Evolutionary conservation across 192 early-diverging fungal genomes (phyloP), one percentile per base, ranked within the genome.

Genomic region (Umbelopsis ramanniana): DNA sequence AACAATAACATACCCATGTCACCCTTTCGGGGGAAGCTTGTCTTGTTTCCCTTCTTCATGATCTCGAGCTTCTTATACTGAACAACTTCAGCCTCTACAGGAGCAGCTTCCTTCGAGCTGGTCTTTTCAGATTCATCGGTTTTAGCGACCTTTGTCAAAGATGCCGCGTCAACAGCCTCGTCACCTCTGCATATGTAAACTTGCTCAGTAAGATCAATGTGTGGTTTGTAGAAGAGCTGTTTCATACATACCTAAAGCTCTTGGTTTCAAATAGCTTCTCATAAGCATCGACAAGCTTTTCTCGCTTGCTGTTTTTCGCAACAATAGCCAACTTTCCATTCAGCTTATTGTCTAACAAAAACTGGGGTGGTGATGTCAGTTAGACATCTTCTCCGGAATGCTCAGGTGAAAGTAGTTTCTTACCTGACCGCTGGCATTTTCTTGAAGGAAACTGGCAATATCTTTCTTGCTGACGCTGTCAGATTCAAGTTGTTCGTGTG

Each of bases 381-480:
- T 37, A 5, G 33, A 14, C 57, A 26, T 11, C 29, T 6, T 12
- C 17, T 19, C 33, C 11, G 14, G 15, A 19, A 37, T 37, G 19
- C 10, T 11, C 29, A 29, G 37, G 23, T 53, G 50, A 11, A 22
- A 43, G 24, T 8, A 23, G 43, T 15, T 22, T 57, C 68, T 77
- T 76, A 74, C 79, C 23, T 80, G 77, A 71, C 83, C 89, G 52
- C 74, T 87, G 53, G 85, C 91, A 60, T 76, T 83, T 24, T 86
- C 85, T 43, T 92, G 92, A 38, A 93, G 74, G 72, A 83, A 92
- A 23, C 78, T 75, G 29, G 89, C 82, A 26, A 93, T 82, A 52
- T 91, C 91, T 81, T 92, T 92, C 75, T 92, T 92, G 76, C 86
- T 86, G 48, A 93, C 89, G 45, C 72, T 74, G 72, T 93, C 90